phyloP scores from a whole-genome alignment of 2,329 filamentous ascomycete species.

The Fusarium avenaceum region DNA sequence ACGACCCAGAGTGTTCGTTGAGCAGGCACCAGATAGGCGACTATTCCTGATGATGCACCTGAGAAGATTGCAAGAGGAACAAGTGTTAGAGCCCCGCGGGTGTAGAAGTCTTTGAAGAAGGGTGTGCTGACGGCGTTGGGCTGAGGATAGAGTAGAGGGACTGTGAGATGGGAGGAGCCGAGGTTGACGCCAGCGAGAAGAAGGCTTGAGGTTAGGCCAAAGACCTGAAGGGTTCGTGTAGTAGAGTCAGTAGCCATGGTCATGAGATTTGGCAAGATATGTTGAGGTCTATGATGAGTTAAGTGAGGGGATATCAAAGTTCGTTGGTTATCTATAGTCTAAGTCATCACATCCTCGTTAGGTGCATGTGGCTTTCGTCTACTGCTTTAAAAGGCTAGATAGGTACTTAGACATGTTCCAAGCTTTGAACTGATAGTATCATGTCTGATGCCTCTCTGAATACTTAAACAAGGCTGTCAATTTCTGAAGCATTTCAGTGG shows the following conservation, averaged over 20 bases:
- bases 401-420: not conserved
- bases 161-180: conserved; percentile 37
- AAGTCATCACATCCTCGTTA: conserved; percentile 11
- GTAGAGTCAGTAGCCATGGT: conserved; percentile 24
- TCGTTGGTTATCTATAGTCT: not conserved
- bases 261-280: not conserved
- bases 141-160: conserved; percentile 35
- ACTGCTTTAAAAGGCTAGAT: not conserved
- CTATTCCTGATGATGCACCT: conserved; percentile 26
- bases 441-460: too few relatives aligned
- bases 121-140: conserved; percentile 31
- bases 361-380: conserved; percentile 25
- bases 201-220: conserved; percentile 36
- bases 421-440: not conserved
- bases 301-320: not conserved
- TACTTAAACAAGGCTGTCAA: too few relatives aligned
- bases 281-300: not conserved
- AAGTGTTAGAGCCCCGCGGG: conserved; percentile 21
- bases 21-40: conserved; percentile 35
- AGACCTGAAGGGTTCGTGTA: conserved; percentile 14
- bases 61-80: conserved; percentile 32
- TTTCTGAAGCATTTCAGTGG: not conserved
- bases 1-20: conserved; percentile 28
- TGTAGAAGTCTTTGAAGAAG: conserved; percentile 42
- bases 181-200: conserved; percentile 35